Conservation (phyloP, 2,329 filamentous ascomycete genomes). For the Byssoonygena ceratinophila region DNA sequence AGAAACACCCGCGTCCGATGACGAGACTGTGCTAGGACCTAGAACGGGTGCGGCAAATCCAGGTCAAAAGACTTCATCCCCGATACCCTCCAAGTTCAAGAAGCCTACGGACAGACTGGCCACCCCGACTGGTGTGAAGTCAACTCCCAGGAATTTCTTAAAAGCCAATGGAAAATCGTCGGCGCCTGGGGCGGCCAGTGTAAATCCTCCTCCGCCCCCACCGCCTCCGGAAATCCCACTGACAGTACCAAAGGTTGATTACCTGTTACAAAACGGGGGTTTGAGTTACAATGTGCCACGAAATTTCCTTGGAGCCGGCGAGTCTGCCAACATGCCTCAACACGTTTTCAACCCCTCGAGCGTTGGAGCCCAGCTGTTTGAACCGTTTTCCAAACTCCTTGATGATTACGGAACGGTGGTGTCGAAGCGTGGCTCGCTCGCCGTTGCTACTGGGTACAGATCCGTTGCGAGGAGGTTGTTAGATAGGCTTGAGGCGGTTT, state of each 20-base stretch:
- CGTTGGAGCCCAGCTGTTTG: constrained; percentile 64
- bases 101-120: background rate
- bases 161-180: background rate
- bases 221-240: constrained; percentile 57
- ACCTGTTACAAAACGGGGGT: constrained; percentile 80
- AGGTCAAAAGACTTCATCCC: constrained; percentile 25
- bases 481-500: constrained; percentile 86
- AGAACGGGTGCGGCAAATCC: constrained; percentile 36
- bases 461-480: constrained; percentile 84
- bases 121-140: background rate
- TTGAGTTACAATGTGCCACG: constrained; percentile 61
- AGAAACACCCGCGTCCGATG: constrained; percentile 27
- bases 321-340: constrained; percentile 50
- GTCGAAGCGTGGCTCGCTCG: constrained; percentile 72
- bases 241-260: constrained; percentile 76
- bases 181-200: constrained; percentile 5
- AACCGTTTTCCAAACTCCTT: constrained; percentile 69
- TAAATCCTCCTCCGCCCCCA: constrained; percentile 56
- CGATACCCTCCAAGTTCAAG: background rate
- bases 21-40: constrained; percentile 22
- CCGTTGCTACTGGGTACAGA: constrained; percentile 87
- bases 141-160: background rate
- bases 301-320: constrained; percentile 48
- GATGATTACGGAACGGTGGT: constrained; percentile 80
- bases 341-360: constrained; percentile 52